phyloP scores from a whole-genome alignment of 148 eudicot genomes.

The Spergularia bocconei region DNA sequence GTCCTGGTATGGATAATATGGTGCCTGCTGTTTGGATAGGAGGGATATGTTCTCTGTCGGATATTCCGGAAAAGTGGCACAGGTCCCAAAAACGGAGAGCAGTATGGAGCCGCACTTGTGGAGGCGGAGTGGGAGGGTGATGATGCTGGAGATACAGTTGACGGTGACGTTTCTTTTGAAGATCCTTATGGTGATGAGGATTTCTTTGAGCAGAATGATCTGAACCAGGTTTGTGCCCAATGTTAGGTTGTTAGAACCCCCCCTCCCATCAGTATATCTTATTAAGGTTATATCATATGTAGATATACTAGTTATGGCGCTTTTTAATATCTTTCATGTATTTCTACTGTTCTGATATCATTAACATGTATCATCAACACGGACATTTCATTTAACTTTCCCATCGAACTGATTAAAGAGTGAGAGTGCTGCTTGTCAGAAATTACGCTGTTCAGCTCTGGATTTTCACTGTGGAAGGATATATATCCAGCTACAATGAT shows the following conservation, averaged over 20 bases:
- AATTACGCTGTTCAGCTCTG: no score
- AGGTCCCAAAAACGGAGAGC: constrained; percentile 97
- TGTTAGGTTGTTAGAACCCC: background rate
- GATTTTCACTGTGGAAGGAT: no score
- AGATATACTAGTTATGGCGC: background rate
- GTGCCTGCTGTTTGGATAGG: constrained; percentile 45
- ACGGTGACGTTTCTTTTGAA: constrained; percentile 43
- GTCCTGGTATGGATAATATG: background rate
- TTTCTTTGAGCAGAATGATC: constrained; percentile 53
- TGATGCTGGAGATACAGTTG: constrained; percentile 34
- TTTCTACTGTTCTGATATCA: no score
- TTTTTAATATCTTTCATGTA: background rate
- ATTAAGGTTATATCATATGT: no score
- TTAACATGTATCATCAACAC: no score
- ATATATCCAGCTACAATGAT: no score
- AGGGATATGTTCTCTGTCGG: constrained; percentile 79
- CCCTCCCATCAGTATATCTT: background rate
- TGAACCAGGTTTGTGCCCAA: constrained; percentile 53
- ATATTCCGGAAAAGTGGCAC: constrained; percentile 96
- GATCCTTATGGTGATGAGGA: constrained; percentile 57
- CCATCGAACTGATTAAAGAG: no score
- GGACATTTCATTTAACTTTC: no score
- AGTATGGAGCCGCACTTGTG: constrained; percentile 85
- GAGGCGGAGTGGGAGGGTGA: constrained; percentile 95
- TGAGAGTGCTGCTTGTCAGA: no score